A percentile compares a stretch with the other conserved stretches of the same genome.
Evolutionary conservation across 305 asterid species (phyloP).

Genomic region (Stenogyne calaminthoides): DNA sequence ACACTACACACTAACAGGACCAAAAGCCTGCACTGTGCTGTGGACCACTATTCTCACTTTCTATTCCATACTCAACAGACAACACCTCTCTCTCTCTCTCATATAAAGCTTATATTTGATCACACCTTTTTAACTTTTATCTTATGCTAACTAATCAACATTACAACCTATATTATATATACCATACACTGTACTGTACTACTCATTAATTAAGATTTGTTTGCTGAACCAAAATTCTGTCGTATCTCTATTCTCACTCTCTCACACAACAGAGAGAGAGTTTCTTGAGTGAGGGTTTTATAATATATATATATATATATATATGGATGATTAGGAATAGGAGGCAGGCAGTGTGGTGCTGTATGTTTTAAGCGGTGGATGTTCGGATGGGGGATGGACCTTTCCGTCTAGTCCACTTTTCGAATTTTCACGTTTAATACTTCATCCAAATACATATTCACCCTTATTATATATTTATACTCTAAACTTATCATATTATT

Average conservation of each 20-base stretch:
- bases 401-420: too few species aligned
- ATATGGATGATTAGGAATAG: too few species aligned
- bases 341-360: too few species aligned
- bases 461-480: too few species aligned
- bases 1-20: conserved; percentile 20
- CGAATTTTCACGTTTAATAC: too few species aligned
- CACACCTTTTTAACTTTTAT: neutral
- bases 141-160: neutral
- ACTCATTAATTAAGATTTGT: neutral
- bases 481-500: too few species aligned
- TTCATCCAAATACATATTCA: too few species aligned
- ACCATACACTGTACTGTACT: too few species aligned
- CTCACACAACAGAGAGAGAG: neutral
- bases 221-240: neutral
- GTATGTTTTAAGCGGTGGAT: too few species aligned
- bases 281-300: neutral
- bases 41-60: conserved; percentile 24
- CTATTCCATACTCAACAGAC: neutral
- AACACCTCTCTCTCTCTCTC: too few species aligned
- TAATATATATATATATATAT: too few species aligned
- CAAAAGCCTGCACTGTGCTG: conserved; percentile 11
- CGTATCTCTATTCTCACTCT: neutral
- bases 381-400: too few species aligned
- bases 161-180: neutral
- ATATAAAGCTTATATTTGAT: neutral